Evolutionary conservation across 2,329 filamentous ascomycete species (phyloP), one percentile per base, ranked within the genome.

Genomic region (Fusarium scirpi): DNA sequence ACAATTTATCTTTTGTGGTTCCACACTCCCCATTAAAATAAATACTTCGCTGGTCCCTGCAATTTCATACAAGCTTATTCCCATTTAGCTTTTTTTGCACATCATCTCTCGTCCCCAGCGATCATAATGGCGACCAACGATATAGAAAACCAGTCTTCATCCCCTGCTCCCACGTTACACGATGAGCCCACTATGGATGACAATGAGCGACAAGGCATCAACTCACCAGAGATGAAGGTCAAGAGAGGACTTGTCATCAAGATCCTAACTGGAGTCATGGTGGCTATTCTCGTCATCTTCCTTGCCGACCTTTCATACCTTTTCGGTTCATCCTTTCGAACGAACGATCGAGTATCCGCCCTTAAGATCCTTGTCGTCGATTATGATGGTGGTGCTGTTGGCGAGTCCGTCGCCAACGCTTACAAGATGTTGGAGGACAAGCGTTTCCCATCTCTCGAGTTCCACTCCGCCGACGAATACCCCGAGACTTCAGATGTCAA

Each of bases 311-410:
- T 75, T n/a, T 72, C 73, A 6, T 81, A 80, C 38, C 74, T 81
- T 20, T 81, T 79, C 40, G 80, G 80, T 3, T 60, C 78, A 2
- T 52, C 78, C 1, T 80, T 75, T 25, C 55, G 76, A 15, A 71
- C 74, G 16, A 56, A 45, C 1, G 41, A 59, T 5, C 74, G 76
- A 54, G 30, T 66, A 4, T 74, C 74, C 8, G 69, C 64, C 5
- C 53, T 80, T 25, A 78, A 76, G n/a, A 64, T 78, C 3, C 66
- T 78, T 7, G 74, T 71, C 12, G 62, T 80, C 52, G 78, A 80
- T 54, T 77, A 72, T 32, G 78, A 80, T 58, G 74, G 71, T n/a
- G 78, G 75, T 4, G 64, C 66, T 10, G 69, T 83, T 43, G 80
- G 81, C 27, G 27, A 72, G 8, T 72, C 80, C 3, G 60, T 83